phyloP scores from a whole-genome alignment of 768 basidiomycete species.

The Suillus tomentosus region DNA sequence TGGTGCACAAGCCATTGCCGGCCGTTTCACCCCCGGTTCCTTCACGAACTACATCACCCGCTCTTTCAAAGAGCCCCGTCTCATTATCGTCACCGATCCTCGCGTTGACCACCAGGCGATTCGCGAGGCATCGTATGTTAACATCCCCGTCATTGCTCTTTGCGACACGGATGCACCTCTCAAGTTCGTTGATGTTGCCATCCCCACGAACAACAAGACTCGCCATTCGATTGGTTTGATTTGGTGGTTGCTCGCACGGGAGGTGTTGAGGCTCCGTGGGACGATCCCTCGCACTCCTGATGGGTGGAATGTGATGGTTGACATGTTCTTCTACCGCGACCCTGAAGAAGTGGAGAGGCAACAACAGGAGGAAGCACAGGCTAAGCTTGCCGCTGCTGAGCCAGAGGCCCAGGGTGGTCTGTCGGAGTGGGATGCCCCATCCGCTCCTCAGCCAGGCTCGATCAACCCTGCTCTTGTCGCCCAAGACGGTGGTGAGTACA shows the following conservation, averaged over 20 bases:
- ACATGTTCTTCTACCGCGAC: conserved; percentile 99
- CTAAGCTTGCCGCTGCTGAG: conserved; percentile 67
- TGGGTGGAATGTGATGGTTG: conserved; percentile 98
- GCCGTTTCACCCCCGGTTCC: conserved; percentile 97
- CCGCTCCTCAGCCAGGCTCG: conserved; percentile 65
- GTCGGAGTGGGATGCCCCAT: conserved; percentile 75
- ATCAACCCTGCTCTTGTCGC: conserved; percentile 80
- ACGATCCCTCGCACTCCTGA: conserved; percentile 89
- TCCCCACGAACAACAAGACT: conserved; percentile 99
- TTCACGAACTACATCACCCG: conserved; percentile 99
- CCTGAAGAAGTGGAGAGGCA: conserved; percentile 99
- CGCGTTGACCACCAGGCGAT: conserved; percentile 99
- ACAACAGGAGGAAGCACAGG: conserved; percentile 89
- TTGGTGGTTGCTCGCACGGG: conserved; percentile 97
- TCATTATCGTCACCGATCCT: conserved; percentile 98
- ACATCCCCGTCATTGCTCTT: conserved; percentile 99
- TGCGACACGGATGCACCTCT: conserved; percentile 98
- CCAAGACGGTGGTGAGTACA: conserved; percentile 53
- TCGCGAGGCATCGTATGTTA: conserved; percentile 99
- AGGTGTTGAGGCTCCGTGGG: conserved; percentile 94
- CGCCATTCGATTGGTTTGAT: conserved; percentile 95
- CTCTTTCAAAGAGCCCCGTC: conserved; percentile 99
- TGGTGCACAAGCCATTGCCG: conserved; percentile 97
- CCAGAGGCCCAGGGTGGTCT: conserved; percentile 52
- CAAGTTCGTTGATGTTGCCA: conserved; percentile 96